These are phyloP conservation scores for Talaromyces sp. DNA, from an alignment of 2,329 filamentous ascomycete genomes.

Conservation along the genomic window DNA sequence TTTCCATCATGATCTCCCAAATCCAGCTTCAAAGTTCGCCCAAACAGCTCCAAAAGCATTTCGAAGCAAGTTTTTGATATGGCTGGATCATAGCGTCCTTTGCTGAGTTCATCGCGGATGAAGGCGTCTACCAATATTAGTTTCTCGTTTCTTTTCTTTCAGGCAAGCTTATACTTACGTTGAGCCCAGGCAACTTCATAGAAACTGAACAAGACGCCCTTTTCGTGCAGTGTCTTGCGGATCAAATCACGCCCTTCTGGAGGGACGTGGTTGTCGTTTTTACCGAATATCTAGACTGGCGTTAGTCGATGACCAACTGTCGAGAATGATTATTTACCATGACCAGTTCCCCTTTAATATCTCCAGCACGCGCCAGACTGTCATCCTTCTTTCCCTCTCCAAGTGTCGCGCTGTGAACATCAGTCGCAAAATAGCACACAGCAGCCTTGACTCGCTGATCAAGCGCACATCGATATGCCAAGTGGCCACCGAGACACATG, in stretches of 20 bases:
- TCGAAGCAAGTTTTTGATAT: slow-evolving; percentile 85
- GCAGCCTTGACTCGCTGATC: slow-evolving; percentile 70
- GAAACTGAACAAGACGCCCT: slow-evolving; percentile 68
- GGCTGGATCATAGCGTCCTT: slow-evolving; percentile 88
- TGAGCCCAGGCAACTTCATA: slow-evolving; percentile 92
- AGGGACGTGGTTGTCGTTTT: slow-evolving; percentile 85
- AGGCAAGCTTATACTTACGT: slow-evolving; percentile 43
- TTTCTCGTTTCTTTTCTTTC: neutral
- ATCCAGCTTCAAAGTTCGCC: slow-evolving; percentile 69
- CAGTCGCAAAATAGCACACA: slow-evolving; percentile 87
- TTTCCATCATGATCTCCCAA: slow-evolving; percentile 56
- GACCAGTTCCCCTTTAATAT: slow-evolving; percentile 71
- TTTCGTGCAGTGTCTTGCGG: slow-evolving; percentile 71
- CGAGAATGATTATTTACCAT: slow-evolving; percentile 48
- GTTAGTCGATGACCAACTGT: neutral
- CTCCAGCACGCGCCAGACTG: slow-evolving; percentile 52
- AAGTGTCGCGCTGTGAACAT: slow-evolving; percentile 74
- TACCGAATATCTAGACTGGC: slow-evolving; percentile 65
- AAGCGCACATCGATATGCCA: slow-evolving; percentile 67
- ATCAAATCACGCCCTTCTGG: slow-evolving; percentile 77
- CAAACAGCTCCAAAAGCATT: slow-evolving; percentile 81
- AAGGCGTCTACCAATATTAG: slow-evolving; percentile 60
- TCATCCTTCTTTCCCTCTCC: slow-evolving; percentile 63
- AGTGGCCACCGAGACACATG: slow-evolving; percentile 91
- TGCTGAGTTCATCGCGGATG: slow-evolving; percentile 85